These are phyloP conservation scores for Aotearoamyces nothofagi DNA, from an alignment of 2,329 filamentous ascomycete genomes.

Conservation along the genomic window DNA sequence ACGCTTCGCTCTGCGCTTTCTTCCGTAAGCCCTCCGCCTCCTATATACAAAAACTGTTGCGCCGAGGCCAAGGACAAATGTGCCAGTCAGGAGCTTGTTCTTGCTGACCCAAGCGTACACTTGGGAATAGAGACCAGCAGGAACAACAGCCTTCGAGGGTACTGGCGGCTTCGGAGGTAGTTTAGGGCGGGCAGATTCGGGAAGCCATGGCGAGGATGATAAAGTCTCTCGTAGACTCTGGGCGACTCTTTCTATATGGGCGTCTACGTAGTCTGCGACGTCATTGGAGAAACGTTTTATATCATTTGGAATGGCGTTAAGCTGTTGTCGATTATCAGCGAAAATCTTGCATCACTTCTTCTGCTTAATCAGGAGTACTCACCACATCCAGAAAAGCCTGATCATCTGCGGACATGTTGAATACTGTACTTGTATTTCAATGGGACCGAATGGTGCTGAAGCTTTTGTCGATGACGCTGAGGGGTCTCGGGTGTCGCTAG, in stretches of 20 bases:
- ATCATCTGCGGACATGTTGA: slow-evolving; percentile 62
- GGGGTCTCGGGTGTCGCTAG: no score
- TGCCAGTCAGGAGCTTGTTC: slow-evolving; percentile 60
- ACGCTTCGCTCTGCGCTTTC: slow-evolving; percentile 60
- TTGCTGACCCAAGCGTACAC: slow-evolving; percentile 55
- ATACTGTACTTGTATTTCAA: no score
- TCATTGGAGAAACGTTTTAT: slow-evolving; percentile 55
- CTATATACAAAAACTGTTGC: slow-evolving; percentile 30
- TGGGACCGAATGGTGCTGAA: no score
- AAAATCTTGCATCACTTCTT: neutral
- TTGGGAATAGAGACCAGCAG: slow-evolving; percentile 29
- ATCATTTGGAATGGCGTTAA: slow-evolving; percentile 46
- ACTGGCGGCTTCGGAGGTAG: slow-evolving; percentile 30
- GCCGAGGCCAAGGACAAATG: slow-evolving; percentile 54
- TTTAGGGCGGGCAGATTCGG: slow-evolving; percentile 46
- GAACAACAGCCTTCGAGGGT: slow-evolving; percentile 18
- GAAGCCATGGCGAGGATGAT: slow-evolving; percentile 56
- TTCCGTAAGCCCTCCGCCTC: slow-evolving; percentile 40
- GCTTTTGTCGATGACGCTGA: no score
- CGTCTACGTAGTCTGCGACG: slow-evolving; percentile 68
- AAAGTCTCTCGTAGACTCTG: slow-evolving; percentile 53
- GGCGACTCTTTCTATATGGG: slow-evolving; percentile 65
- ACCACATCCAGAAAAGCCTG: slow-evolving; percentile 67
- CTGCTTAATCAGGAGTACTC: slow-evolving; percentile 21
- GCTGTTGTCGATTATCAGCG: slow-evolving; percentile 2